Base-by-base conservation (phyloP, 805 yeast species). In the Lachancea sp. region DNA sequence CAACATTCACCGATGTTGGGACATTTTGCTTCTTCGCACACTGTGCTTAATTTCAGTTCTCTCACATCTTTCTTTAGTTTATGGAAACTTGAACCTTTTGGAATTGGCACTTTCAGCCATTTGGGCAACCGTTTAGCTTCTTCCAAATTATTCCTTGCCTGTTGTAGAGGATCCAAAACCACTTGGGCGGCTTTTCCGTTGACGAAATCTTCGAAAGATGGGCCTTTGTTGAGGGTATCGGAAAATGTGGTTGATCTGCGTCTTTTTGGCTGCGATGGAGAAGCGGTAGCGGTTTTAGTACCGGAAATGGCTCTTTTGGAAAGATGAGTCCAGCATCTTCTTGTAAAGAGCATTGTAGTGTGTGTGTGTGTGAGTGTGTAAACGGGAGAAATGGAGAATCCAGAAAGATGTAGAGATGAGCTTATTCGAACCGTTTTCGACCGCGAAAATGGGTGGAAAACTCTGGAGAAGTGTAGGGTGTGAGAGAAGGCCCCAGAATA, bases 1-100 rank as follows among this genome's bases (percentile, higher is more conserved):
- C 99, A 93, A 67, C 99, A 93, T 65, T 93, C 99, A 42, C 98
- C 96, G 50, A 93, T 93, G 64, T 93, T 93, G n/a, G 99, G 99
- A 68, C 99, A 93, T 60, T 93, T 83, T 3, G 99, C 99, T 60
- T 93, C 99, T 66, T 93, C 98, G 68, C 99, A 93, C 26, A 93
- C 99, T 0, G 99, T 93, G 31, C 96, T 84, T 42, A 93, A 71
- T 52, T 88, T 87, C 49, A 93, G 71, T 47, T 95, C 97, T 49
- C 88, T 75, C 29, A 93, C 82, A 60, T 93, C 99, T 39, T 79
- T 76, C 60, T 91, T 89, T 54, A 93, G 72, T 54, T 79, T 81
- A 56, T 81, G 81, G 64, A 78, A 93, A 22, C 85, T 82, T 51
- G 81, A 75, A 37, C 99, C 99, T 68, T 86, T 87, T n/a, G 99